Evolutionary conservation across 768 basidiomycete species (phyloP), one percentile per base, ranked within the genome.

Genomic region (Termitomyces sp.): DNA sequence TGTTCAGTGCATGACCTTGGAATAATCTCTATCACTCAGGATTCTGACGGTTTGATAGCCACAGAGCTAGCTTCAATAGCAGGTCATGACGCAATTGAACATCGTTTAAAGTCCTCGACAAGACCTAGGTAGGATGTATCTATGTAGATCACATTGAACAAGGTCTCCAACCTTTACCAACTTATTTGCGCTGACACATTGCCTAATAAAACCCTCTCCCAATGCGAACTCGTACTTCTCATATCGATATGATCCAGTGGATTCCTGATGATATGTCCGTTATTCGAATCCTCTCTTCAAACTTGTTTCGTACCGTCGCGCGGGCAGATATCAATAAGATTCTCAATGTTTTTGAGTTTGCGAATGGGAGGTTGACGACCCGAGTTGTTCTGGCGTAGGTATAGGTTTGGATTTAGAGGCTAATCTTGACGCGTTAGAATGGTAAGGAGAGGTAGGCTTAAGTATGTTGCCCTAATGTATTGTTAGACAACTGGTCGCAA

Each of bases 11-110:
- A 35, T 21, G 34, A 12, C 41, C 37, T n/a, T 38, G 28, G 51
- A 54, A 44, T 50, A 49, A 37, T 26, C 41, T 55, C 24, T 51
- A 6, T 52, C 50, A 15, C 45, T 26, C 63, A 90, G 88, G 88
- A 90, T 64, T 71, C 80, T 30, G 88, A 90, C 62, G 84, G 77
- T 26, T 71, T 84, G 54, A 80, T 81, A 3, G 80, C 84, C 2
- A 54, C 66, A n/a, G 80, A 86, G 54, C 67, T 90, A 56, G 88
- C 88, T 45, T 66, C 67, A 28, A 71, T 82, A 41, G 79, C 84
- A 14, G 81, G 80, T 19, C 80, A 84, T 60, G 70, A 76, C 22
- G 76, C 80, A 0, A 76, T 90, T 54, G 77, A 77, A 40, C 60
- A 70, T 37, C 26, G 61, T 70, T 55, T 71, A 53, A 38, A 55